A percentile compares a stretch with the other conserved stretches of the same genome.
phyloP scores from a whole-genome alignment of 345 rosid genomes.

The Aquilaria sinensis region DNA sequence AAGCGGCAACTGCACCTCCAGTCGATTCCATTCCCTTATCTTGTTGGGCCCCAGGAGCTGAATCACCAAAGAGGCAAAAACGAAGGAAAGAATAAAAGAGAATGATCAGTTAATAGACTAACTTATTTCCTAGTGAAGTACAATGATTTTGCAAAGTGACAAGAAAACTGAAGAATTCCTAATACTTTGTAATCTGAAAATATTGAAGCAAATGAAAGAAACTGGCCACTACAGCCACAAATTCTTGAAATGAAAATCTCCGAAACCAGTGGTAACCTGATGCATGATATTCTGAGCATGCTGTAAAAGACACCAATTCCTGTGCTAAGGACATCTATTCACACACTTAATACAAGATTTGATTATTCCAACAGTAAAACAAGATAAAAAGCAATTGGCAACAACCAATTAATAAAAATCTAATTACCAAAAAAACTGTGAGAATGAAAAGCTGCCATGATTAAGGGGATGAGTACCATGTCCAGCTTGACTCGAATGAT shows the following conservation, averaged over 20 bases:
- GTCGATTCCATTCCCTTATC: constrained; percentile 30
- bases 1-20: constrained; percentile 8
- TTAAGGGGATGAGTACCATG: constrained; percentile 24
- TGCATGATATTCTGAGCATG: constrained; percentile 1
- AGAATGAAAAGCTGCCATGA: neutral
- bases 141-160: constrained; percentile 1
- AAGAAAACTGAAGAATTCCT: neutral
- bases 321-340: neutral
- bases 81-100: constrained; percentile 1
- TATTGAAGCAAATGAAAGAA: too few species aligned
- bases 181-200: too few species aligned
- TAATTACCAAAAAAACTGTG: constrained; percentile 2
- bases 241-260: neutral
- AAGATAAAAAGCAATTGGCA: neutral
- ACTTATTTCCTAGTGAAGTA: constrained; percentile 3
- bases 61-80: constrained; percentile 6
- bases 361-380: neutral
- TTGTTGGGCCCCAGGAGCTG: constrained; percentile 23
- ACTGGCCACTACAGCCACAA: too few species aligned
- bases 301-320: neutral
- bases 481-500: constrained; percentile 29
- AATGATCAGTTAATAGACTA: constrained; percentile 6
- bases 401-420: neutral
- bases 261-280: neutral
- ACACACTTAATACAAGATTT: neutral